Evolutionary conservation across 2,329 filamentous ascomycete genomes (phyloP).

Genomic region (Scopulariopsis brevicaulis): DNA sequence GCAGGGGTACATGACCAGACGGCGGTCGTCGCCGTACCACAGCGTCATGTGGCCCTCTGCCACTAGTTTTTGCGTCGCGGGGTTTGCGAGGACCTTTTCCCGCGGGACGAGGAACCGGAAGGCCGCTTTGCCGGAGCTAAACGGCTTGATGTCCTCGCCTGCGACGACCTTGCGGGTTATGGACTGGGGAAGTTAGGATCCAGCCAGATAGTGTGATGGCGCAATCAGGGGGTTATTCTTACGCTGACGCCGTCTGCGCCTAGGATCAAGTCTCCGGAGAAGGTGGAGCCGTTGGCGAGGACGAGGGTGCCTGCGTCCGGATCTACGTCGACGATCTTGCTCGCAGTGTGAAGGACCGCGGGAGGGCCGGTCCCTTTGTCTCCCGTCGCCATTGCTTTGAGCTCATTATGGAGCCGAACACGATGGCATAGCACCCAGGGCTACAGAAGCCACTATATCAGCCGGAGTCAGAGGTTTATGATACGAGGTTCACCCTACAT

Average conservation of each 20-base stretch:
- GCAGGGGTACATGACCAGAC: conserved; percentile 36
- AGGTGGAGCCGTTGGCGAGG: conserved; percentile 28
- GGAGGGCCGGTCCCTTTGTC: conserved; percentile 21
- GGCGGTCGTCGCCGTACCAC: conserved; percentile 27
- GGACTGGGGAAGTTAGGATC: conserved; percentile 8
- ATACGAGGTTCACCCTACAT: conserved; percentile 12
- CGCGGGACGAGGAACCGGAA: conserved; percentile 40
- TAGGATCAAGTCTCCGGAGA: conserved; percentile 36
- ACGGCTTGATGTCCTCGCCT: conserved; percentile 16
- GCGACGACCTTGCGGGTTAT: conserved; percentile 13
- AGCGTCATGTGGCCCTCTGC: conserved; percentile 7
- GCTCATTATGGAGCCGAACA: conserved; percentile 33
- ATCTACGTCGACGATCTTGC: conserved; percentile 30
- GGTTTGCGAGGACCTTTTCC: conserved; percentile 18
- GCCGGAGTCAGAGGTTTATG: neutral
- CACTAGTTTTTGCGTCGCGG: conserved; percentile 8
- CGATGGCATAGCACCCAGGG: conserved; percentile 38
- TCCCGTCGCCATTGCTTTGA: conserved; percentile 30
- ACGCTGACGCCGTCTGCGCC: conserved; percentile 44
- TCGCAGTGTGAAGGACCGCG: conserved; percentile 25
- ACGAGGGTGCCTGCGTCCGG: conserved; percentile 24
- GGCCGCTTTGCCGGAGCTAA: conserved; percentile 38
- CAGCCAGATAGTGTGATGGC: neutral
- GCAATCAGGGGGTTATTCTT: conserved; percentile 7
- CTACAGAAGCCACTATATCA: conserved; percentile 5